Conservation (phyloP, 179 eudicot genomes). For the Dionaea muscipula region DNA sequence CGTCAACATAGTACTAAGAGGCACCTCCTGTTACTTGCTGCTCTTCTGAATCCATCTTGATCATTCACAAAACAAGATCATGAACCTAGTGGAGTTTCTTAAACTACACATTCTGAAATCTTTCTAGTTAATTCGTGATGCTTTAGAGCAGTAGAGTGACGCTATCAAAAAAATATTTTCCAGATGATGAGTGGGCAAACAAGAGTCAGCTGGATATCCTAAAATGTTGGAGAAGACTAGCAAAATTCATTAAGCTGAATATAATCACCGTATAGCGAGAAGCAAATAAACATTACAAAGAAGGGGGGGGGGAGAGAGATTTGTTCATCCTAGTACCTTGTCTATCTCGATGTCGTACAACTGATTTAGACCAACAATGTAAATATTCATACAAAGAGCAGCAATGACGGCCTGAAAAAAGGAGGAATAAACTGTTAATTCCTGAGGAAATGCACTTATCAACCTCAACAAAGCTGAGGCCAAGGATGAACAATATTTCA, state of each 20-base stretch:
- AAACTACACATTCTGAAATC: too few relatives aligned
- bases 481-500: background rate
- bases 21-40: too few relatives aligned
- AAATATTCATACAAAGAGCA: slow-evolving; percentile 89
- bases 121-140: too few relatives aligned
- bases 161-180: too few relatives aligned
- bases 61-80: too few relatives aligned
- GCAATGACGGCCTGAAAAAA: slow-evolving; percentile 81
- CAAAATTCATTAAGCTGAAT: background rate
- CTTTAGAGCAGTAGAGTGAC: too few relatives aligned
- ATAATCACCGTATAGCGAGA: background rate
- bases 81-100: too few relatives aligned
- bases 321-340: slow-evolving; percentile 42
- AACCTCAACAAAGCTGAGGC: background rate
- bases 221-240: too few relatives aligned
- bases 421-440: background rate
- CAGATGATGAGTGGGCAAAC: too few relatives aligned
- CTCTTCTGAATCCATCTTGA: too few relatives aligned
- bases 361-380: slow-evolving; percentile 91
- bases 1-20: too few relatives aligned
- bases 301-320: background rate
- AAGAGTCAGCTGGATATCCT: too few relatives aligned
- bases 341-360: slow-evolving; percentile 90
- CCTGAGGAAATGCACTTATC: background rate
- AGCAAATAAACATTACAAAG: background rate